Base-by-base conservation (phyloP, 257 asterid species). In the Fraxinus anomala region DNA sequence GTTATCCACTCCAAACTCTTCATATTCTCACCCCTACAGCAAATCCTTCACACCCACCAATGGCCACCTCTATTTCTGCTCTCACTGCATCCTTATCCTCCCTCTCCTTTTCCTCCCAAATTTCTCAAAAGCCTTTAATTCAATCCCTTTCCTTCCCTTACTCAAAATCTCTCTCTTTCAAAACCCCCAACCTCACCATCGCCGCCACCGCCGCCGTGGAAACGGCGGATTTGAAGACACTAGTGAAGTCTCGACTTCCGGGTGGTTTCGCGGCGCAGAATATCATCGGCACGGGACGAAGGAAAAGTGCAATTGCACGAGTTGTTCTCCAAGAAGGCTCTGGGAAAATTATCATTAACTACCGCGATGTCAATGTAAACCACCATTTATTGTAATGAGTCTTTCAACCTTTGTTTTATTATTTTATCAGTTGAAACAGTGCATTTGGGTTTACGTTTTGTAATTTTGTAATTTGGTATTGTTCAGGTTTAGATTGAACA, bases 211-310 rank as follows among this genome's bases (percentile, higher is more conserved):
- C 73, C 17, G 85, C 73, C 33, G 77, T 86, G 21, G 97, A 89
- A 73, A 81, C 96, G 0, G 89, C 59, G 5, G 95, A 92, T 78
- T 75, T 96, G 79, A 82, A 84, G 84, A 82, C 86, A 61, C 73
- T 83, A n/a, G 98, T 96, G 19, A 93, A 96, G 77, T 84, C 98
- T 6, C 88, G 96, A 77, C 97, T 96, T 61, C 97, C 98, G 0
- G 97, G 98, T 3, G 98, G 99, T 19, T 93, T 96, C 69, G 99
- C 97, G 0, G 97, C 98, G 40, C 99, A 96, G 89, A 89, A 78
- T 21, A 86, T 92, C 6, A 76, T 90, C 63, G 98, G 98, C 47
- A 96, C 97, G 26, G 97, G 98, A 37, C 92, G 98, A 76, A 78
- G 99, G 81, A 96, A 96, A 83, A 85, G 90, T 68, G 97, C 97